Conservation (phyloP, 768 basidiomycete genomes). For the Amylocystis lapponica region DNA sequence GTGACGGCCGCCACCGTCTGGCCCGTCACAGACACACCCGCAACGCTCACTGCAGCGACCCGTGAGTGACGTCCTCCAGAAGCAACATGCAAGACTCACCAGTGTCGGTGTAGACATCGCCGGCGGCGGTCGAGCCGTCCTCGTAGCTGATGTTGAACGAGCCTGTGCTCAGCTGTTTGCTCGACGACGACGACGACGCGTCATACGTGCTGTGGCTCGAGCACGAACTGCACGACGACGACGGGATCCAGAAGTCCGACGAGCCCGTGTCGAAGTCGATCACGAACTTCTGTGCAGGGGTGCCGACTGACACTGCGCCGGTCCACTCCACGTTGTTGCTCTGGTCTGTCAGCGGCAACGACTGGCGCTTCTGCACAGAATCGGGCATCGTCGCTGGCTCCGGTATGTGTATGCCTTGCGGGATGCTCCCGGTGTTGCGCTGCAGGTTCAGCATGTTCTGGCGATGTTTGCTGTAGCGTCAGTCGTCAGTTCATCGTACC, state of each 20-base stretch:
- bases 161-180: constrained; percentile 9
- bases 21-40: constrained; percentile 25
- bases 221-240: constrained; percentile 13
- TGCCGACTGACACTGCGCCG: constrained; percentile 33
- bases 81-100: constrained; percentile 1
- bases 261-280: constrained; percentile 39
- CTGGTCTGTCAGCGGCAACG: constrained; percentile 21
- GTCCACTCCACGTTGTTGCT: constrained; percentile 22
- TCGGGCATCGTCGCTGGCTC: constrained; percentile 15
- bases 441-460: constrained; percentile 13
- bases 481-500: neutral
- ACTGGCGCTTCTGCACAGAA: constrained; percentile 5
- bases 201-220: constrained; percentile 5
- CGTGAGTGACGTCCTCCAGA: neutral
- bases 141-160: constrained; percentile 15
- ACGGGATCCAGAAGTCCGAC: constrained; percentile 26
- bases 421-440: constrained; percentile 5
- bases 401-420: constrained; percentile 10
- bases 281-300: constrained; percentile 27
- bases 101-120: constrained; percentile 11
- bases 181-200: constrained; percentile 9
- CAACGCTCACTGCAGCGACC: constrained; percentile 8
- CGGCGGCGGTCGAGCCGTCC: constrained; percentile 13
- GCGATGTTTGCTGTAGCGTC: constrained; percentile 10
- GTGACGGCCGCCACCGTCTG: constrained; percentile 42